These are phyloP conservation scores for Eucalyptus tenuipes DNA, from an alignment of 345 rosid species.

Conservation along the genomic window DNA sequence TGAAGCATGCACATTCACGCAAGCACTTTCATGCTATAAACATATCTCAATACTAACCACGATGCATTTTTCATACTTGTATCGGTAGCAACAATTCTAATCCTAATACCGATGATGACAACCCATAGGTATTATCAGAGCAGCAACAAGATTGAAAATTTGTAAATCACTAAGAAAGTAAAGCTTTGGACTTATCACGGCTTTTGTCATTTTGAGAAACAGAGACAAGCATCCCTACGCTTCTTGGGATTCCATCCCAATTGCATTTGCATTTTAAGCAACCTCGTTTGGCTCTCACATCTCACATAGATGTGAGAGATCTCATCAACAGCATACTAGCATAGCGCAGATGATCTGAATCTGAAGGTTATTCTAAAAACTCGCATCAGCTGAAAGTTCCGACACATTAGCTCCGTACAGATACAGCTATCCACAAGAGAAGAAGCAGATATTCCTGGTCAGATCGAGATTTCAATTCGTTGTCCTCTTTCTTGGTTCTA, in stretches of 20 bases:
- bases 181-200: conserved; percentile 1
- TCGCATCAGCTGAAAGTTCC: neutral
- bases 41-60: neutral
- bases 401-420: neutral
- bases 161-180: neutral
- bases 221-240: neutral
- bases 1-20: neutral
- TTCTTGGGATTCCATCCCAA: conserved; percentile 11
- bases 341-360: neutral
- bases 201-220: neutral
- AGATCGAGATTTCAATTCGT: neutral
- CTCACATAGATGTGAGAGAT: neutral
- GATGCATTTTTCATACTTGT: neutral
- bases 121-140: neutral
- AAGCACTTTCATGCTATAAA: neutral
- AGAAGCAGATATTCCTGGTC: neutral
- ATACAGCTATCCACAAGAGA: neutral
- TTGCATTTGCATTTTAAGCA: neutral
- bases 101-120: neutral
- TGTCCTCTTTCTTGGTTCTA: neutral
- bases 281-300: neutral
- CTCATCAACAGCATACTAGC: neutral
- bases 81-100: neutral
- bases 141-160: neutral
- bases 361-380: neutral